phyloP scores from a whole-genome alignment of 163 green algal species.

The Chlorella variabilis region DNA sequence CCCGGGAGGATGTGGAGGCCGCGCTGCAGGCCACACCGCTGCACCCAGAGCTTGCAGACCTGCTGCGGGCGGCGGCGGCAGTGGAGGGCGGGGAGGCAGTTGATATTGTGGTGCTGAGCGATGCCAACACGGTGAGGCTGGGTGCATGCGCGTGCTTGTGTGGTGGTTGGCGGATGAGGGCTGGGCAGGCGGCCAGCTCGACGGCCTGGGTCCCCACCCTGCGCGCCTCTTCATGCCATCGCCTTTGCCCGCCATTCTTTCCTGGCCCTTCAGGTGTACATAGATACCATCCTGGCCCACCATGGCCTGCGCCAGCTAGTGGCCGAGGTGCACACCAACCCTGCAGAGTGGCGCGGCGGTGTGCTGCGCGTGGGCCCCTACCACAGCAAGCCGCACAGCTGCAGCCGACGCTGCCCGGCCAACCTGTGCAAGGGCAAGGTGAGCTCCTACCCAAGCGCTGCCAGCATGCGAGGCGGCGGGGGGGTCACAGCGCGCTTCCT shows the following conservation, averaged over 20 bases:
- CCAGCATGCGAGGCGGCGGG: no score
- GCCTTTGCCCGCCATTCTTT: background rate
- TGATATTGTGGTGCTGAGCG: constrained; percentile 1
- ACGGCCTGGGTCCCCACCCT: no score
- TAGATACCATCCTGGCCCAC: constrained; percentile 32
- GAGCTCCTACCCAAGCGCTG: no score
- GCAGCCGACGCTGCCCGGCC: constrained; percentile 31
- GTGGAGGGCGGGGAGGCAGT: background rate
- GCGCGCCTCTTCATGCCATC: background rate
- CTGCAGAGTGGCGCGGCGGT: constrained; percentile 24
- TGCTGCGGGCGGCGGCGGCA: background rate
- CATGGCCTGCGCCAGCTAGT: constrained; percentile 10
- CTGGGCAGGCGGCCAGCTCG: no score
- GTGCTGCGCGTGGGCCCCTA: constrained; percentile 43
- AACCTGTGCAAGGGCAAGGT: constrained; percentile 58
- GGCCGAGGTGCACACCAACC: constrained; percentile 45
- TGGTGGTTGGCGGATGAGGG: background rate
- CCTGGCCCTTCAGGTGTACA: constrained; percentile 36
- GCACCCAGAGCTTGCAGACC: background rate
- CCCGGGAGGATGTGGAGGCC: background rate
- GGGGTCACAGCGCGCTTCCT: no score
- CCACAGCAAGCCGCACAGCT: constrained; percentile 34
- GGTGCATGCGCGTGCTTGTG: background rate
- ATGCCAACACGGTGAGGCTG: constrained; percentile 27
- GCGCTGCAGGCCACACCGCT: constrained; percentile 28